Percentiles rank a stretch among this genome's conserved stretches.
Conservation (phyloP, 345 rosid genomes). For the Gossypium turneri region DNA sequence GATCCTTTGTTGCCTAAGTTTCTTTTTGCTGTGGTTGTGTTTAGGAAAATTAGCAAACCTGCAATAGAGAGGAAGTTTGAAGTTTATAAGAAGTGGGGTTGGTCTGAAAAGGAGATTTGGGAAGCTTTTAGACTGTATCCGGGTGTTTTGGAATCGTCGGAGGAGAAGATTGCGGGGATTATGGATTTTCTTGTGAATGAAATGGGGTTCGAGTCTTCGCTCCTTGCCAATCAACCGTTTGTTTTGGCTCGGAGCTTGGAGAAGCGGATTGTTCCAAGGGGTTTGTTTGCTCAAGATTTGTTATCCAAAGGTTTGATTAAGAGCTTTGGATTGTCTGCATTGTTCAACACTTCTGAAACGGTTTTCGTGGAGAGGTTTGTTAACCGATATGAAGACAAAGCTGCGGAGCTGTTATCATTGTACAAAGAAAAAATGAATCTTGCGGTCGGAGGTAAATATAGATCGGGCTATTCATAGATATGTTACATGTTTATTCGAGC, state of each 20-base stretch:
- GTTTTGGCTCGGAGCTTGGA: slow-evolving; percentile 11
- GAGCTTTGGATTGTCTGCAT: neutral
- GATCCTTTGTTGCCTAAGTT: slow-evolving; percentile 18
- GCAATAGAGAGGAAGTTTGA: slow-evolving; percentile 21
- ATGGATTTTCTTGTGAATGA: slow-evolving; percentile 21
- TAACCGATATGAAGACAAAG: neutral
- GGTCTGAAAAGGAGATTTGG: slow-evolving; percentile 20
- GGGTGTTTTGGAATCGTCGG: neutral
- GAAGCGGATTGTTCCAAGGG: slow-evolving; percentile 35
- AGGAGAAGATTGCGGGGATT: slow-evolving; percentile 9
- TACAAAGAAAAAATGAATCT: slow-evolving; percentile 14
- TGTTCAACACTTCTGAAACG: slow-evolving; percentile 3
- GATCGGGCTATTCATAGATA: neutral
- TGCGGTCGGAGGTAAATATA: neutral
- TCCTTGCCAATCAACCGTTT: neutral
- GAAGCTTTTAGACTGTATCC: slow-evolving; percentile 14
- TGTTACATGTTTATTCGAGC: neutral
- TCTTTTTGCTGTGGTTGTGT: slow-evolving; percentile 1
- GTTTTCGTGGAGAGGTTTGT: slow-evolving; percentile 21
- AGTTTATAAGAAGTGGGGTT: slow-evolving; percentile 27
- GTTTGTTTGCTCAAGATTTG: slow-evolving; percentile 18
- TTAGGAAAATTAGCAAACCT: neutral
- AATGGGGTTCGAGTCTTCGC: slow-evolving; percentile 13
- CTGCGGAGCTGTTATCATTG: slow-evolving; percentile 17
- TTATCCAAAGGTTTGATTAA: slow-evolving; percentile 25